Conservation (phyloP, 2,329 filamentous ascomycete genomes). For the Scedosporium minutisporum region DNA sequence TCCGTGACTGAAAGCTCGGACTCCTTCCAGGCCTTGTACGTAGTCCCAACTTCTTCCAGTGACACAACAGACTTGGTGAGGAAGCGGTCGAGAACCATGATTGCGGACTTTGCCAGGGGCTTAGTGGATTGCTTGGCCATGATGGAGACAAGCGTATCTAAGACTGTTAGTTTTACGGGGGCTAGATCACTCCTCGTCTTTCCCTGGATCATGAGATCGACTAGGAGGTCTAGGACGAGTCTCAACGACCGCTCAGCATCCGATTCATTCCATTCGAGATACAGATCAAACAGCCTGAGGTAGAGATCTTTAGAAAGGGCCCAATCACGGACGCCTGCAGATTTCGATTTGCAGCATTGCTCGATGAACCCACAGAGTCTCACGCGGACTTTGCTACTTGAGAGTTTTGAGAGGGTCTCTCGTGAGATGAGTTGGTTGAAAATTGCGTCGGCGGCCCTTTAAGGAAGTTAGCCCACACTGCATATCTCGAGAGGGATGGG, state of each 20-base stretch:
- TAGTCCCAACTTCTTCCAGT: slow-evolving; percentile 32
- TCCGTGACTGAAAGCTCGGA: slow-evolving; percentile 19
- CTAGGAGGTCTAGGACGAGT: slow-evolving; percentile 49
- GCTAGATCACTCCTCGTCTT: slow-evolving; percentile 27
- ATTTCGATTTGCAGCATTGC: slow-evolving; percentile 42
- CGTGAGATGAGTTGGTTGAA: slow-evolving; percentile 38
- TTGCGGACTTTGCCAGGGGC: slow-evolving; percentile 58
- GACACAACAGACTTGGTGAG: slow-evolving; percentile 49
- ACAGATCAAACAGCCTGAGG: slow-evolving; percentile 48
- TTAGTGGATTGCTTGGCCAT: slow-evolving; percentile 51
- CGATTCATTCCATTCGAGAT: slow-evolving; percentile 57
- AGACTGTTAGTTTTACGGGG: slow-evolving; percentile 32
- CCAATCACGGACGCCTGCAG: slow-evolving; percentile 32
- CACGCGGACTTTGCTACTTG: slow-evolving; percentile 44
- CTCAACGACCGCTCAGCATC: slow-evolving; percentile 56
- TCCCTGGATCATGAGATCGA: slow-evolving; percentile 40
- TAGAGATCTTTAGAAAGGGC: slow-evolving; percentile 41
- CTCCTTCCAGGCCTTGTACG: slow-evolving; percentile 27
- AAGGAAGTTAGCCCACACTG: not conserved
- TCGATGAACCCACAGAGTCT: slow-evolving; percentile 55
- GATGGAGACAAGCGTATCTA: slow-evolving; percentile 46
- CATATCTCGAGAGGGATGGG: not conserved
- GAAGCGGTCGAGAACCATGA: slow-evolving; percentile 58
- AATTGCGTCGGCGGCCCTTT: slow-evolving; percentile 26
- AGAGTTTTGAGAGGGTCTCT: slow-evolving; percentile 43